Percentiles rank a stretch among this genome's conserved stretches.
Conservation (phyloP, 176 grass and related monocot genomes). For the Cenchrus americanus region DNA sequence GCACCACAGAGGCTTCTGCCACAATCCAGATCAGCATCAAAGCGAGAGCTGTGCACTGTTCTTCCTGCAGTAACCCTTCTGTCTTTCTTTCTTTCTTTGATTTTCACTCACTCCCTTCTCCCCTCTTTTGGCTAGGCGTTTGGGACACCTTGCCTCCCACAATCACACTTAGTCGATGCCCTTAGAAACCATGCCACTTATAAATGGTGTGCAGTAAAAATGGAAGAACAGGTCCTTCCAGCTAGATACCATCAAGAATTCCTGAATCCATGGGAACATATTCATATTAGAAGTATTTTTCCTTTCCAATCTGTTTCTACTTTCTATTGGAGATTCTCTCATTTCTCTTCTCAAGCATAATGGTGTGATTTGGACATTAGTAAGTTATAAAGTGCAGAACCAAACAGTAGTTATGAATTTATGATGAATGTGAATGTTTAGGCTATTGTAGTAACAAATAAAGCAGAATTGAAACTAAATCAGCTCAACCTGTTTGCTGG, state of each 20-base stretch:
- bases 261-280: neutral
- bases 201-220: neutral
- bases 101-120: neutral
- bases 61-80: neutral
- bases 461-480: constrained; percentile 23
- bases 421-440: neutral
- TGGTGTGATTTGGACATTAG: neutral
- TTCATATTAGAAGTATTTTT: constrained; percentile 18
- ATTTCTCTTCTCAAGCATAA: constrained; percentile 21
- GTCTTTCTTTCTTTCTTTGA: neutral
- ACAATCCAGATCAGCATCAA: neutral
- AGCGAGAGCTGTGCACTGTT: no score
- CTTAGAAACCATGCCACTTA: neutral
- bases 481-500: constrained; percentile 72
- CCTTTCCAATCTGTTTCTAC: neutral
- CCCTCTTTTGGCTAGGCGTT: neutral
- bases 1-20: neutral
- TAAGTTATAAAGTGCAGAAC: neutral
- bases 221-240: neutral
- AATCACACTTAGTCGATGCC: neutral
- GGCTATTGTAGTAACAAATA: neutral
- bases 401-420: neutral
- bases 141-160: neutral
- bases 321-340: neutral
- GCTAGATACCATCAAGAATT: neutral